Evolutionary conservation across 2,329 filamentous ascomycete species (phyloP).

Genomic region (Fusarium coicis): DNA sequence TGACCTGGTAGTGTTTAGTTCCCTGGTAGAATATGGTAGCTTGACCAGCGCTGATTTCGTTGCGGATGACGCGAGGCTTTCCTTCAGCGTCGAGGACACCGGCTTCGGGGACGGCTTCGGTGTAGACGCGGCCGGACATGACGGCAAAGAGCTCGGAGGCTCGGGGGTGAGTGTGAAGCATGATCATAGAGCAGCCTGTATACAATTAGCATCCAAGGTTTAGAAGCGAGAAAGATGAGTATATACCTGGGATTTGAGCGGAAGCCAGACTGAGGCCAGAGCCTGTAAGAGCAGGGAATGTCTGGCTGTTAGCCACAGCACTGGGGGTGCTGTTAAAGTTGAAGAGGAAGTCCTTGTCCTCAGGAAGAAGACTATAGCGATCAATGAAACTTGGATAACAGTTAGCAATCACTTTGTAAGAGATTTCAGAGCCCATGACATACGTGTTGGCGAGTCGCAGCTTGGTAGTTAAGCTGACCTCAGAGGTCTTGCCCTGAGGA

Average conservation of each 20-base stretch:
- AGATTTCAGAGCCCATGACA: background rate
- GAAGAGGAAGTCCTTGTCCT: conserved; percentile 60
- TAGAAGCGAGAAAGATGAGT: rapidly evolving
- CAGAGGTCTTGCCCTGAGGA: conserved; percentile 22
- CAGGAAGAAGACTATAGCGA: conserved; percentile 55
- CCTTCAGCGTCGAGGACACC: conserved; percentile 51
- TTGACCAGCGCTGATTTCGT: conserved; percentile 54
- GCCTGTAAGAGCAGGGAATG: conserved; percentile 66
- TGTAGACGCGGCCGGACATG: conserved; percentile 58
- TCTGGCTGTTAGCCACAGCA: conserved; percentile 64
- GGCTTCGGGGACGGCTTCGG: conserved; percentile 63
- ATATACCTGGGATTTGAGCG: conserved; percentile 57
- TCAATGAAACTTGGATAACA: conserved; percentile 49
- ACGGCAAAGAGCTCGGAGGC: conserved; percentile 64
- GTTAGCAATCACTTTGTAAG: background rate
- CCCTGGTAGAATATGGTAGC: conserved; percentile 66
- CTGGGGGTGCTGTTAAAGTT: conserved; percentile 53
- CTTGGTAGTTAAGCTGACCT: conserved; percentile 49
- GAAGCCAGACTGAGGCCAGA: conserved; percentile 62
- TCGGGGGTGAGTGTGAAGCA: conserved; percentile 65
- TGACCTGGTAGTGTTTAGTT: conserved; percentile 65
- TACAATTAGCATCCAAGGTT: background rate
- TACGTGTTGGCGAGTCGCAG: conserved; percentile 53
- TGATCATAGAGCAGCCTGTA: conserved; percentile 64
- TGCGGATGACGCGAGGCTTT: conserved; percentile 55